These are phyloP conservation scores for Rhizopogon vinicolor DNA, from an alignment of 768 basidiomycete genomes.

Conservation along the genomic window DNA sequence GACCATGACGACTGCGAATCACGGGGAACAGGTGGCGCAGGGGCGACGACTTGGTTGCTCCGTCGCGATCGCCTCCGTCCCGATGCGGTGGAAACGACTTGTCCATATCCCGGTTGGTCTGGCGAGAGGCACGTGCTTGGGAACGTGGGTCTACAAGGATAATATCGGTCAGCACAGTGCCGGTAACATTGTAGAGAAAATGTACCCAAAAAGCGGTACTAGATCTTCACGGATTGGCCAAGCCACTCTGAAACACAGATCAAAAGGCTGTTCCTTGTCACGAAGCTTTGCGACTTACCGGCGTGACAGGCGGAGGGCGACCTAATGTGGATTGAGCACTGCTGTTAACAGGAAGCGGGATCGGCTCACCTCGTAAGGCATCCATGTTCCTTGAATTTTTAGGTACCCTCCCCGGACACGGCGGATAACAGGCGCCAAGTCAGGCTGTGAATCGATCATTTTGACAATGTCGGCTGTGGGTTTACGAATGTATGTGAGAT, in stretches of 20 bases:
- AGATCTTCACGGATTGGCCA: slow-evolving; percentile 86
- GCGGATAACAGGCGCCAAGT: slow-evolving; percentile 76
- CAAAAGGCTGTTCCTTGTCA: slow-evolving; percentile 8
- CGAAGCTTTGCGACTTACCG: slow-evolving; percentile 45
- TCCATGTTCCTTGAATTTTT: slow-evolving; percentile 93
- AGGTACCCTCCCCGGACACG: slow-evolving; percentile 85
- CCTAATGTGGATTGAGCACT: slow-evolving; percentile 35
- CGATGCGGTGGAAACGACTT: slow-evolving; percentile 61
- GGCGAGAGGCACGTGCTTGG: slow-evolving; percentile 80
- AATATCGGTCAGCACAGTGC: slow-evolving; percentile 7
- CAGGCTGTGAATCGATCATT: slow-evolving; percentile 89
- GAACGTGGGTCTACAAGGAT: slow-evolving; percentile 63
- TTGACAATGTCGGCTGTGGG: slow-evolving; percentile 81
- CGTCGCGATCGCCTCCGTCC: slow-evolving; percentile 61
- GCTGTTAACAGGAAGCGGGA: slow-evolving; percentile 4
- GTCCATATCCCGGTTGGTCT: slow-evolving; percentile 83
- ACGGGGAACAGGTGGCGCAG: slow-evolving; percentile 27
- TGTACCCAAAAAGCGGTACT: slow-evolving; percentile 83
- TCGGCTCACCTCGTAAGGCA: slow-evolving; percentile 75
- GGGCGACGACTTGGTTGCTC: slow-evolving; percentile 35
- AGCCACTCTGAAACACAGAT: slow-evolving; percentile 55
- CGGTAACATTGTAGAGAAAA: neutral
- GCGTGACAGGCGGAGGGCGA: slow-evolving; percentile 73
- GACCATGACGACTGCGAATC: slow-evolving; percentile 41
- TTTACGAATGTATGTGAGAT: slow-evolving; percentile 9